Conservation (phyloP, 345 rosid genomes). For the Pistacia integerrima region DNA sequence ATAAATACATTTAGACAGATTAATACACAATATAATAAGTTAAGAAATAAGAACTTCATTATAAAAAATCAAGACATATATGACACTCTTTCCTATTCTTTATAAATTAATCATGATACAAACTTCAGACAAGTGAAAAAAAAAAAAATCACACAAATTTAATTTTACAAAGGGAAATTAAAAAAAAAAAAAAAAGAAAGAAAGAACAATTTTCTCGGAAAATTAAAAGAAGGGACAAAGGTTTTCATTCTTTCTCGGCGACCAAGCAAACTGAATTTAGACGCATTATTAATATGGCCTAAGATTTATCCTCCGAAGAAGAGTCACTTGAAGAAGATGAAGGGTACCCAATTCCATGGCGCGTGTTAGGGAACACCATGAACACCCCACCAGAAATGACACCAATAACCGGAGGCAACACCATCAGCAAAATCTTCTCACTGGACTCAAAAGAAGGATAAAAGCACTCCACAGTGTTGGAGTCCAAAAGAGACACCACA, state of each 20-base stretch:
- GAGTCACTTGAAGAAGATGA: conserved; percentile 16
- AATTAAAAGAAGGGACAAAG: background rate
- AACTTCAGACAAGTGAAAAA: background rate
- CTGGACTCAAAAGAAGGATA: conserved; percentile 56
- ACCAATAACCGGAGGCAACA: conserved; percentile 68
- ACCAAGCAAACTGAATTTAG: background rate
- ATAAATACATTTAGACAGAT: no score
- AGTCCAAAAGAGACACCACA: conserved; percentile 55
- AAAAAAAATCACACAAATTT: no score
- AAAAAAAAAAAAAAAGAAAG: background rate
- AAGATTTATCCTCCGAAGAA: conserved; percentile 2
- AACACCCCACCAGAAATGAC: conserved; percentile 48
- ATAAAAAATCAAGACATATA: no score
- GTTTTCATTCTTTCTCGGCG: background rate
- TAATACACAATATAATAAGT: no score
- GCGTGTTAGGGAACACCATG: conserved; percentile 64
- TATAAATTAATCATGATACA: background rate
- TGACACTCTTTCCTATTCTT: no score
- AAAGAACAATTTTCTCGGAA: conserved; percentile 1
- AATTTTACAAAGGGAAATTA: background rate
- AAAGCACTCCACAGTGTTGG: conserved; percentile 62
- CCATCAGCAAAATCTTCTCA: conserved; percentile 56
- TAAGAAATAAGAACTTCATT: no score
- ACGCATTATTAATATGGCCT: background rate
- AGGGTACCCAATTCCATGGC: conserved; percentile 88